These are phyloP conservation scores for Mycena amicta DNA, from an alignment of 768 basidiomycete species.

Conservation along the genomic window DNA sequence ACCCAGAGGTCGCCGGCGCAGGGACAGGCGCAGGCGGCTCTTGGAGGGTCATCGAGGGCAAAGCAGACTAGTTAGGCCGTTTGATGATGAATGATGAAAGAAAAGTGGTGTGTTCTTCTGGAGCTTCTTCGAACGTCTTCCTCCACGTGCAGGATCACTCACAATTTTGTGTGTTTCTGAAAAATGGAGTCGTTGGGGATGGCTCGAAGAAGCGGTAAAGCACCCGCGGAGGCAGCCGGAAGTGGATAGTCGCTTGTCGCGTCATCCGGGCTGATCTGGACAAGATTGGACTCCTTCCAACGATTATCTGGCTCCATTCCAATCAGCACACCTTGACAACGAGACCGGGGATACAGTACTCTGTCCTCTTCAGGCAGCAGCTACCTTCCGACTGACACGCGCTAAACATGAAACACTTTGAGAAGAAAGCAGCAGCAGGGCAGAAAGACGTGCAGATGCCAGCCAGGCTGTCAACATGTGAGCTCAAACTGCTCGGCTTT, in stretches of 20 bases:
- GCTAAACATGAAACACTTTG: too few species aligned
- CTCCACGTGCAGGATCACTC: not conserved
- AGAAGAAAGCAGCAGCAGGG: too few species aligned
- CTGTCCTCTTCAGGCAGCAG: too few species aligned
- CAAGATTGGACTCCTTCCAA: not conserved
- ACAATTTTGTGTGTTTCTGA: not conserved
- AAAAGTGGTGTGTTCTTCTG: not conserved
- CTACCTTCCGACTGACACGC: too few species aligned
- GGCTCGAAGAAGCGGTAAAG: not conserved
- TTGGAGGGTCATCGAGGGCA: conserved; percentile 13
- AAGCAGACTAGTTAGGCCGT: not conserved
- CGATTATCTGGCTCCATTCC: not conserved
- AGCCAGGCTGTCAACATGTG: too few species aligned
- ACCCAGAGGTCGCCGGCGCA: conserved; percentile 24
- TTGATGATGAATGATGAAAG: conserved; percentile 1
- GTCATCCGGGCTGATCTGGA: not conserved
- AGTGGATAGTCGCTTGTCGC: not conserved
- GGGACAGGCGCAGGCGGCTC: not conserved
- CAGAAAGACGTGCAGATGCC: too few species aligned
- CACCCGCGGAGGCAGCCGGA: not conserved
- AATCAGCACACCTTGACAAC: too few species aligned
- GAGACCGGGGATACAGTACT: too few species aligned
- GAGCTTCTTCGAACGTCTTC: not conserved
- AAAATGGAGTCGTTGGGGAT: too few species aligned
- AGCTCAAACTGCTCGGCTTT: too few species aligned